Conservation (phyloP, 352 stramenopile species). For the Globisporangium viniferum region DNA sequence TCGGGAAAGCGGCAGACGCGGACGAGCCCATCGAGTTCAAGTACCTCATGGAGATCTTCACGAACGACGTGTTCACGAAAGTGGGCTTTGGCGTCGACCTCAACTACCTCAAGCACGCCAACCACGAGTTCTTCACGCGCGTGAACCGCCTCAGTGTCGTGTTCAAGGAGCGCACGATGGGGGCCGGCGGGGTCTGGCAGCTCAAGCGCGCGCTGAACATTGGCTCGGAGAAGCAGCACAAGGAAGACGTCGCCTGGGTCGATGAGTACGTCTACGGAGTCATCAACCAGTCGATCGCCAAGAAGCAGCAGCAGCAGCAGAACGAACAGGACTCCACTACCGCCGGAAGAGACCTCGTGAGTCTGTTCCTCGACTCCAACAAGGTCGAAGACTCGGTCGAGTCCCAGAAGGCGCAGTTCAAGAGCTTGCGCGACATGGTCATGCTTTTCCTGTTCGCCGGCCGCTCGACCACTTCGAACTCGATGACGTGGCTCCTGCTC, state of each 20-base stretch:
- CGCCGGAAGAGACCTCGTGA: slow-evolving; percentile 2
- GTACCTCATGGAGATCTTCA: slow-evolving; percentile 47
- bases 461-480: slow-evolving; percentile 69
- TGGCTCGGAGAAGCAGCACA: slow-evolving; percentile 24
- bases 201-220: slow-evolving; percentile 31
- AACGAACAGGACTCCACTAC: background rate
- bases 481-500: slow-evolving; percentile 80
- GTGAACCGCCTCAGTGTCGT: slow-evolving; percentile 36
- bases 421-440: slow-evolving; percentile 60
- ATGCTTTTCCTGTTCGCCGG: slow-evolving; percentile 71
- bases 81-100: slow-evolving; percentile 43
- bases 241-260: slow-evolving; percentile 20
- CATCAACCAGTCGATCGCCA: slow-evolving; percentile 12
- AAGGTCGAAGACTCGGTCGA: background rate
- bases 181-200: slow-evolving; percentile 35
- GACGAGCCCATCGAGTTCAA: slow-evolving; percentile 34
- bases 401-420: slow-evolving; percentile 7
- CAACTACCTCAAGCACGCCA: slow-evolving; percentile 29
- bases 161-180: slow-evolving; percentile 29
- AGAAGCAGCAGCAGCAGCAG: background rate
- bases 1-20: background rate
- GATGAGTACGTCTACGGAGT: slow-evolving; percentile 5
- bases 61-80: slow-evolving; percentile 61
- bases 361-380: slow-evolving; percentile 6
- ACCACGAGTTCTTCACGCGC: slow-evolving; percentile 43